Evolutionary conservation across 163 green algal species (phyloP).

Genomic region (Chloroidium sp.): DNA sequence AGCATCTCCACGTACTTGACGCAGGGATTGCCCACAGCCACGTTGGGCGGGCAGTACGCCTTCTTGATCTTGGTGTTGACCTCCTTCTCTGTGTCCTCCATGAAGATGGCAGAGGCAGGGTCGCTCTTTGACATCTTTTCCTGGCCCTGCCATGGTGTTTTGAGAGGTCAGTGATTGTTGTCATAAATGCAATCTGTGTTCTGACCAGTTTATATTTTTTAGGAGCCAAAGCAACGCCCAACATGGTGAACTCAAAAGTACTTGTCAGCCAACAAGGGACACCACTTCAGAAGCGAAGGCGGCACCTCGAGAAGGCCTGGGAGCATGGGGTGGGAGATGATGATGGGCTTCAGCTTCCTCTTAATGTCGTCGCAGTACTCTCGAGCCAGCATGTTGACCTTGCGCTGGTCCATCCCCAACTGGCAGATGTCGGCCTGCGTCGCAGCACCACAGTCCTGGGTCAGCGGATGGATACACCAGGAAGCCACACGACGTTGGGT

Average conservation of each 20-base stretch:
- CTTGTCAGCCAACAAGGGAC: too few species aligned
- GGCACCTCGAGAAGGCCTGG: slow-evolving; percentile 16
- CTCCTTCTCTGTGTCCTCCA: slow-evolving; percentile 92
- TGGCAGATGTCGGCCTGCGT: slow-evolving; percentile 95
- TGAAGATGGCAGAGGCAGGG: slow-evolving; percentile 96
- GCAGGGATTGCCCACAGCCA: slow-evolving; percentile 84
- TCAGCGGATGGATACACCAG: background rate
- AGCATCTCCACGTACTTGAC: slow-evolving; percentile 89
- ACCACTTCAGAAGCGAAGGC: background rate
- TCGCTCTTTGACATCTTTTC: slow-evolving; percentile 99
- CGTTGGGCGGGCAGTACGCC: slow-evolving; percentile 84
- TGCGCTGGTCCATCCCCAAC: slow-evolving; percentile 96
- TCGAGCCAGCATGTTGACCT: slow-evolving; percentile 98
- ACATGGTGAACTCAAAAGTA: background rate
- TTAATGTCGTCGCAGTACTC: slow-evolving; percentile 96
- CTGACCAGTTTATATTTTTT: background rate
- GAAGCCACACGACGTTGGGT: background rate
- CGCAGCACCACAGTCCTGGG: background rate
- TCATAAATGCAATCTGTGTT: background rate
- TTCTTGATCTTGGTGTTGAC: slow-evolving; percentile 99
- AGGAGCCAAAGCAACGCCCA: background rate
- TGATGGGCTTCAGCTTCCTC: slow-evolving; percentile 93
- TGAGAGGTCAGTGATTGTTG: too few species aligned
- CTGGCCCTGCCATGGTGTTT: slow-evolving; percentile 64
- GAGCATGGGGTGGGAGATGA: slow-evolving; percentile 85